Evolutionary conservation across 352 stramenopile species (phyloP).

Genomic region (Phytophthora rubi): DNA sequence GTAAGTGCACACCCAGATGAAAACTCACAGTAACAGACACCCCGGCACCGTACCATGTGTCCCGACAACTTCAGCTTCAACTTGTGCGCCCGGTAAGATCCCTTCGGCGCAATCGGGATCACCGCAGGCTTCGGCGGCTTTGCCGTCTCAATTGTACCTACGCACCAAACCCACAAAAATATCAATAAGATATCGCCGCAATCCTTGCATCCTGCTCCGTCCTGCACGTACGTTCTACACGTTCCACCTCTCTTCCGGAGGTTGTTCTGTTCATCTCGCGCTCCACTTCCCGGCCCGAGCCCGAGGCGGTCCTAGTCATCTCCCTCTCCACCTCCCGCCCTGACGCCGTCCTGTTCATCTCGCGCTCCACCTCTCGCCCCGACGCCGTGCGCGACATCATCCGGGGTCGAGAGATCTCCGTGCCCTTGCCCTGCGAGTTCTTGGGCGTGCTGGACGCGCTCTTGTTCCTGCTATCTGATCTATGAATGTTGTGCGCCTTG

Average conservation of each 20-base stretch:
- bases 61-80: constrained; percentile 87
- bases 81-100: constrained; percentile 77
- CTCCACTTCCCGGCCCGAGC: constrained; percentile 47
- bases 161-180: background rate
- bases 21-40: constrained; percentile 2
- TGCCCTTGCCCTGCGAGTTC: constrained; percentile 58
- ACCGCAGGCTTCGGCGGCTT: constrained; percentile 52
- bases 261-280: constrained; percentile 35
- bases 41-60: constrained; percentile 64
- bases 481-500: constrained; percentile 60
- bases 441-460: constrained; percentile 43
- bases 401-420: constrained; percentile 76
- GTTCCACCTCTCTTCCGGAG: constrained; percentile 47
- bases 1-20: constrained; percentile 8
- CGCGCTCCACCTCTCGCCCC: constrained; percentile 45
- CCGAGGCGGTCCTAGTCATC: constrained; percentile 51
- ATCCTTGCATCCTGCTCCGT: background rate
- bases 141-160: constrained; percentile 40
- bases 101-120: constrained; percentile 62
- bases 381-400: constrained; percentile 71
- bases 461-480: constrained; percentile 64
- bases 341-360: constrained; percentile 32
- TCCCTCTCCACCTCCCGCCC: constrained; percentile 59
- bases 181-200: constrained; percentile 1
- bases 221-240: constrained; percentile 33